Evolutionary conservation across 2,329 filamentous ascomycete species (phyloP).

Genomic region (Penicillium capsulatum): DNA sequence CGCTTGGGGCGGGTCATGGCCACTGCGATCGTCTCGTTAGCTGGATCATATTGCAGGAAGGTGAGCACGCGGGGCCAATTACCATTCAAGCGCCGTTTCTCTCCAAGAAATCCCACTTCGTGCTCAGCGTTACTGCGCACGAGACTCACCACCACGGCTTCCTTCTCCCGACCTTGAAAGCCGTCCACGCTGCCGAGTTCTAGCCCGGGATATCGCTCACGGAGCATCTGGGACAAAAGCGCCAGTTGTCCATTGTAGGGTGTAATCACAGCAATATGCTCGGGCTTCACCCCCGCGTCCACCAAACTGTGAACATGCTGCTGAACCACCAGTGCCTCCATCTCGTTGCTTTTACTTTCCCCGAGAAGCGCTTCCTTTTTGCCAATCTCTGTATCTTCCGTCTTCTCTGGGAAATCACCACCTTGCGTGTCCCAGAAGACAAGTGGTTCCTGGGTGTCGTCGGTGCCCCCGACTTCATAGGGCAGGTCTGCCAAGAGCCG

Average conservation of each 20-base stretch:
- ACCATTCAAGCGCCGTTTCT: constrained; percentile 92
- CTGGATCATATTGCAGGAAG: neutral
- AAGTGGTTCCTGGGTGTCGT: constrained; percentile 81
- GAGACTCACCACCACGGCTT: constrained; percentile 88
- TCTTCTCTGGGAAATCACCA: constrained; percentile 80
- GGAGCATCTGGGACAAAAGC: constrained; percentile 68
- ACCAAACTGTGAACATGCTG: constrained; percentile 73
- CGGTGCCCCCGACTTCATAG: constrained; percentile 72
- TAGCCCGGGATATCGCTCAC: constrained; percentile 74
- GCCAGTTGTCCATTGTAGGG: constrained; percentile 95
- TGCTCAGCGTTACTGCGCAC: constrained; percentile 82
- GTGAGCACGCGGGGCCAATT: constrained; percentile 20
- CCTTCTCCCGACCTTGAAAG: constrained; percentile 95
- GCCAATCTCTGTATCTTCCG: constrained; percentile 64
- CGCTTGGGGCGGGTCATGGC: constrained; percentile 94
- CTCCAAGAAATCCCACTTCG: constrained; percentile 88
- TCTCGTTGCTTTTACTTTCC: constrained; percentile 86
- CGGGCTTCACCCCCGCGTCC: constrained; percentile 70
- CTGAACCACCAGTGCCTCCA: constrained; percentile 77
- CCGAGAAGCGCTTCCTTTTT: constrained; percentile 54
- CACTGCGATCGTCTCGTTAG: constrained; percentile 52
- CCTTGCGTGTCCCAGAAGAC: constrained; percentile 97
- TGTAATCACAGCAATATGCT: constrained; percentile 89
- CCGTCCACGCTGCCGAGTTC: constrained; percentile 97
- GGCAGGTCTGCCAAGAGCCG: constrained; percentile 72